Evolutionary conservation across 257 asterid species (phyloP).

Genomic region (Rhazya stricta): DNA sequence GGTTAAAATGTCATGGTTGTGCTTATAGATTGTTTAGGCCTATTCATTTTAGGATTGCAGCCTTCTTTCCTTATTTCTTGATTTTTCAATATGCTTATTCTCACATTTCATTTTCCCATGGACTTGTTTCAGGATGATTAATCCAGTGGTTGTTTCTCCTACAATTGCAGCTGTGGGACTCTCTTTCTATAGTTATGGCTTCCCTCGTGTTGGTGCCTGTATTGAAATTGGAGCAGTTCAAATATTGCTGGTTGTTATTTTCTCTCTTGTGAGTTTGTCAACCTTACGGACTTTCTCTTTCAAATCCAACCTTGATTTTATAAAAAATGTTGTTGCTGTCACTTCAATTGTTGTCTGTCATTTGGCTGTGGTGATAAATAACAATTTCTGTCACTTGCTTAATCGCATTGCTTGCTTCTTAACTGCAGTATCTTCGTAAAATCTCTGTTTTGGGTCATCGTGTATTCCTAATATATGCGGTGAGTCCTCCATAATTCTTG

Average conservation of each 20-base stretch:
- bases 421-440: constrained; percentile 93
- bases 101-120: constrained; percentile 13
- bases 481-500: constrained; percentile 36
- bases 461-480: constrained; percentile 79
- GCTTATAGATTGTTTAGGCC: background rate
- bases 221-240: constrained; percentile 89
- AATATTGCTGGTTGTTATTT: constrained; percentile 67
- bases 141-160: constrained; percentile 95
- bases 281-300: background rate
- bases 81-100: background rate
- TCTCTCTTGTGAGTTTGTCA: constrained; percentile 76
- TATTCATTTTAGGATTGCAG: background rate
- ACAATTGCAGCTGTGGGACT: constrained; percentile 97
- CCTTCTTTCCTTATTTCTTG: background rate
- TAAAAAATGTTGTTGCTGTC: background rate
- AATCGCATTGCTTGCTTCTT: constrained; percentile 5
- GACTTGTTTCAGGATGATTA: constrained; percentile 66
- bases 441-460: constrained; percentile 91
- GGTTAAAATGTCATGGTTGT: background rate
- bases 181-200: constrained; percentile 92
- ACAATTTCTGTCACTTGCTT: background rate
- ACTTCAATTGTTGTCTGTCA: background rate
- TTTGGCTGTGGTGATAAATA: background rate
- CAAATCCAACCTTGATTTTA: background rate
- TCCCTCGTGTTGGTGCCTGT: constrained; percentile 87